A percentile compares a stretch with the other conserved stretches of the same genome.
Conservation (phyloP, 2,329 filamentous ascomycete genomes). For the Mycocentrospora acerina region DNA sequence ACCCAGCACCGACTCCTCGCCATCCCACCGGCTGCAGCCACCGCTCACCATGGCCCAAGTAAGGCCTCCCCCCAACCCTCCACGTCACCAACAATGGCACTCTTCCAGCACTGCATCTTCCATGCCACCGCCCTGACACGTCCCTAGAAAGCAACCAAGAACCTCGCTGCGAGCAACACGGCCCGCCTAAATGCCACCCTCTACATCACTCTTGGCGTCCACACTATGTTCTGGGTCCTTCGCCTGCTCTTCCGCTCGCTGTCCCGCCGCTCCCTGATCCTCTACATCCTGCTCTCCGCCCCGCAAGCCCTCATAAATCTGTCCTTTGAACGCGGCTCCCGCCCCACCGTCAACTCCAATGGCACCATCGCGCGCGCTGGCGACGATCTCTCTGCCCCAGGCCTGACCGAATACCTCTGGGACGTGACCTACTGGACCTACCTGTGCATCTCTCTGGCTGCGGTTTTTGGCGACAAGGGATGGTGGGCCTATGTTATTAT, state of each 20-base stretch:
- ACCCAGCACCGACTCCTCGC: too few species aligned
- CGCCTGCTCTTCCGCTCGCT: slow-evolving; percentile 65
- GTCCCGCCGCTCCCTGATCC: slow-evolving; percentile 51
- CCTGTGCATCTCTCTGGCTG: slow-evolving; percentile 70
- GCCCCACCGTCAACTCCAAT: slow-evolving; percentile 68
- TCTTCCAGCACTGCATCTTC: neutral
- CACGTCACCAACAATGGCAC: neutral
- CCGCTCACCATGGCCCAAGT: slow-evolving; percentile 27
- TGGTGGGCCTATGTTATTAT: slow-evolving; percentile 63
- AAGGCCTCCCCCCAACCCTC: slow-evolving; percentile 1
- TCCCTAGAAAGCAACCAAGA: slow-evolving; percentile 58
- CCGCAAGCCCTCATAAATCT: slow-evolving; percentile 81
- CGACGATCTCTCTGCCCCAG: slow-evolving; percentile 83
- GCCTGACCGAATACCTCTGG: slow-evolving; percentile 97
- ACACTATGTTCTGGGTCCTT: slow-evolving; percentile 72
- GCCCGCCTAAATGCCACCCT: slow-evolving; percentile 79
- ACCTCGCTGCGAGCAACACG: slow-evolving; percentile 76
- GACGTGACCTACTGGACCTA: slow-evolving; percentile 95
- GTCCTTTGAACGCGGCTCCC: slow-evolving; percentile 80
- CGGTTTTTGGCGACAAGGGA: slow-evolving; percentile 77
- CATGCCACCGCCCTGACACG: neutral
- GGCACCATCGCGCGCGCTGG: slow-evolving; percentile 71
- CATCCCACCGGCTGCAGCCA: neutral
- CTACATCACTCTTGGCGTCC: slow-evolving; percentile 69
- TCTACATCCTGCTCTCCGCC: slow-evolving; percentile 71